These are phyloP conservation scores for Corchorus capsularis DNA, from an alignment of 345 rosid species.

Conservation along the genomic window DNA sequence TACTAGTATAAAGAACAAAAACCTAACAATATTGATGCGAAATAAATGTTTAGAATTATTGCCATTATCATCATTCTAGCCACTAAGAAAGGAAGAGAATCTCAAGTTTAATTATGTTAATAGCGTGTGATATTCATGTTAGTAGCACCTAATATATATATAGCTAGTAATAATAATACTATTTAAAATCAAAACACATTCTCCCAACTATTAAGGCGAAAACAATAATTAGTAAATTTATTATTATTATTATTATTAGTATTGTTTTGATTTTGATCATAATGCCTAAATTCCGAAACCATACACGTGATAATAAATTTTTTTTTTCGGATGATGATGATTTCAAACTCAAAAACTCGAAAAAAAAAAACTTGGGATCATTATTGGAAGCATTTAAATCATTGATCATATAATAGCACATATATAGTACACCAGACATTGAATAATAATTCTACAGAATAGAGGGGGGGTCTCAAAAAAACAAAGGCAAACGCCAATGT, in stretches of 20 bases:
- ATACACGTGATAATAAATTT: neutral
- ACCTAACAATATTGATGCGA: neutral
- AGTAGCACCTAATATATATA: neutral
- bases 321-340: neutral
- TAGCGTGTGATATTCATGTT: conserved; percentile 2
- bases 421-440: neutral
- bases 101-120: neutral
- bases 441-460: neutral
- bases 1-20: neutral
- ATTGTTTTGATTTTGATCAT: neutral
- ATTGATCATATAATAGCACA: conserved; percentile 17
- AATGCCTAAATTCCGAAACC: neutral
- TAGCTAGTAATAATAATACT: no score
- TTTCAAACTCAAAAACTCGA: neutral
- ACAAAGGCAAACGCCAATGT: neutral
- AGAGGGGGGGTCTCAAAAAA: conserved; percentile 6
- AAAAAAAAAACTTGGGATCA: no score
- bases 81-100: neutral
- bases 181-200: neutral
- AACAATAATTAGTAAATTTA: neutral
- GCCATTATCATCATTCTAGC: neutral
- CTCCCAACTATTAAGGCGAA: neutral
- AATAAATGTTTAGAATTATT: neutral
- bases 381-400: conserved; percentile 21
- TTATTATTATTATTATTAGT: no score